Evolutionary conservation across 208 protist species (phyloP).

Genomic region (Porcisia deanei): DNA sequence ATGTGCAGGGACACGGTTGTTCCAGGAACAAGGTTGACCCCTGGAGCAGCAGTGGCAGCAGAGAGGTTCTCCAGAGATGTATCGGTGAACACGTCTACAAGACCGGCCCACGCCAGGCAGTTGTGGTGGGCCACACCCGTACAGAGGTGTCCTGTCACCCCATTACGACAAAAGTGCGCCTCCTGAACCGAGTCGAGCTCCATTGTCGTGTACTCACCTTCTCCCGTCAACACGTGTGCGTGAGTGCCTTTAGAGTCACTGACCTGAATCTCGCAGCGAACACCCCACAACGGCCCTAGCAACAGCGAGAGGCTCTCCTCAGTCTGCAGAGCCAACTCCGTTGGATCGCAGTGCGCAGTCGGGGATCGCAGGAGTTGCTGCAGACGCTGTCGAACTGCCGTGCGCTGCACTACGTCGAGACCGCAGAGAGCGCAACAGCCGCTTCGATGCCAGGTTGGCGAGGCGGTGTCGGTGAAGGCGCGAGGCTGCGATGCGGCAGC

Average conservation of each 20-base stretch:
- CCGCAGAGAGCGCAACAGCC: constrained; percentile 70
- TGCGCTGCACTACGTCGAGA: constrained; percentile 54
- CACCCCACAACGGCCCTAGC: constrained; percentile 68
- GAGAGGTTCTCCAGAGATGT: constrained; percentile 7
- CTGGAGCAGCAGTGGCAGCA: background rate
- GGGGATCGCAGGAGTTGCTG: constrained; percentile 41
- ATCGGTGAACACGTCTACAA: constrained; percentile 35
- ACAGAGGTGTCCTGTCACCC: background rate
- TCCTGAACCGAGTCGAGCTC: background rate
- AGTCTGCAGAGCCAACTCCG: constrained; percentile 45
- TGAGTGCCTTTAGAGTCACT: background rate
- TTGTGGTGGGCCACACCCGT: constrained; percentile 58
- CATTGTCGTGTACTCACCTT: constrained; percentile 6
- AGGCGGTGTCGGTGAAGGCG: background rate
- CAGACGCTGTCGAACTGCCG: constrained; percentile 45
- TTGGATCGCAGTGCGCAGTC: constrained; percentile 42
- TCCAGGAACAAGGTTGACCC: background rate
- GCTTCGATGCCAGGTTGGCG: constrained; percentile 9
- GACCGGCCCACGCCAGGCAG: constrained; percentile 75
- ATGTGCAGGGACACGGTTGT: constrained; percentile 20
- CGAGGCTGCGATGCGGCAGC: background rate
- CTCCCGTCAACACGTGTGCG: background rate
- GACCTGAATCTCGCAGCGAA: constrained; percentile 18
- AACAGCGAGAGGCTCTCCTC: constrained; percentile 46
- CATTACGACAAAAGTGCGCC: background rate